Evolutionary conservation across 768 basidiomycete species (phyloP), one percentile per base, ranked within the genome.

Genomic region (Saitozyma podzolica): DNA sequence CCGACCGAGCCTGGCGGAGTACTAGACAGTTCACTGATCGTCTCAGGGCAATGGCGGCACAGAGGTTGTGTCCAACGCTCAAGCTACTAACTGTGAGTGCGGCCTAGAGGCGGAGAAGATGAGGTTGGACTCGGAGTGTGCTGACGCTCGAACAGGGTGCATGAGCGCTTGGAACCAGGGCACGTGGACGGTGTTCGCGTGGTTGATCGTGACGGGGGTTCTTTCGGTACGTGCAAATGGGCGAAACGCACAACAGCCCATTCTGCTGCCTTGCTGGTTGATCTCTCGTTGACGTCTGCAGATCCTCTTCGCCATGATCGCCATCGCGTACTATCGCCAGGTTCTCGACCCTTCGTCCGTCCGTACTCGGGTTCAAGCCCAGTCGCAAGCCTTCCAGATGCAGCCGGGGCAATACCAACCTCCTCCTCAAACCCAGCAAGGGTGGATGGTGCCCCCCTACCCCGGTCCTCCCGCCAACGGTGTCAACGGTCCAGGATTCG

Each of bases 261-360:
- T n/a, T n/a, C n/a, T n/a, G n/a, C n/a, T n/a, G n/a, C n/a, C n/a
- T n/a, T n/a, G n/a, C n/a, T n/a, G n/a, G n/a, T n/a, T n/a, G n/a
- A n/a, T 29, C n/a, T 50, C 56, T 56, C 51, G 29, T 29, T 29
- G 29, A 29, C 29, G 29, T 48, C 43, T 50, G 0, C 55, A 78
- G 50, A 67, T 82, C 43, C 74, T 91, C 62, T 90, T 91, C 82
- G 83, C 85, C n/a, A 65, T 83, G 53, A 69, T 89, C 67, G 85
- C 87, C 2, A 88, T 88, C 74, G 82, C 84, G 13, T 93, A 87
- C 81, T 86, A 88, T 73, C 87, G 87, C 20, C 91, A 93, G 79
- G 73, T 86, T 1, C 83, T 87, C 41, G 88, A 91, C 76, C 90
- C 91, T 0, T 77, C 84, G 3, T 85, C 85, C 65, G 66, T 80